phyloP scores from a whole-genome alignment of 306 rosid species.

The Lotus japonicus region DNA sequence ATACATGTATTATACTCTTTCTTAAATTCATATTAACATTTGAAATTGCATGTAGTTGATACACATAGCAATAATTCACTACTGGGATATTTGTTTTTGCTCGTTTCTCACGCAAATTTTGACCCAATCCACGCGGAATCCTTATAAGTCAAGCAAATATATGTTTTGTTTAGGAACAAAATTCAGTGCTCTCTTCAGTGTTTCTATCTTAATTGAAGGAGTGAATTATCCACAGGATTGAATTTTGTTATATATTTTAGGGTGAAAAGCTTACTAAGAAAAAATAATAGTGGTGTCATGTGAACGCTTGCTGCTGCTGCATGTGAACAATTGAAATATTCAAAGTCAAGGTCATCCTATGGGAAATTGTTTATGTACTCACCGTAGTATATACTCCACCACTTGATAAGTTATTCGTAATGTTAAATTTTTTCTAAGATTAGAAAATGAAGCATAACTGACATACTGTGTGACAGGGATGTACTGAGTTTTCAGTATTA shows the following conservation, averaged over 20 bases:
- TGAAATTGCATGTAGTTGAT: no score
- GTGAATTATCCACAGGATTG: no score
- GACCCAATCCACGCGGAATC: background rate
- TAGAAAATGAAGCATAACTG: background rate
- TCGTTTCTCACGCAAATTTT: background rate
- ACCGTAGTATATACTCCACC: background rate
- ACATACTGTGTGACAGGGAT: no score
- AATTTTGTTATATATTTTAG: background rate
- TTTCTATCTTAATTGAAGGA: no score
- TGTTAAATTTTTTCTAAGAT: no score
- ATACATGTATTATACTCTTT: no score
- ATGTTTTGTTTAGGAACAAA: no score
- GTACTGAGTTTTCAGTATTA: no score
- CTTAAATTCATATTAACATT: no score
- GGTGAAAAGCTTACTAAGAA: background rate
- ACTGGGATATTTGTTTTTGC: background rate
- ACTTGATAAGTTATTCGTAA: background rate
- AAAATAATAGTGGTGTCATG: background rate
- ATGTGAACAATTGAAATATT: slow-evolving; percentile 2
- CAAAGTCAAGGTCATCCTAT: slow-evolving; percentile 22
- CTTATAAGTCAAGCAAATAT: background rate
- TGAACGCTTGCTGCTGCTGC: background rate
- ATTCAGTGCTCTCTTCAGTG: no score
- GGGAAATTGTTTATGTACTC: background rate
- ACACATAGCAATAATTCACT: no score